These are phyloP conservation scores for Penicillium cinerascens DNA, from an alignment of 495 filamentous ascomycete species.

Conservation along the genomic window DNA sequence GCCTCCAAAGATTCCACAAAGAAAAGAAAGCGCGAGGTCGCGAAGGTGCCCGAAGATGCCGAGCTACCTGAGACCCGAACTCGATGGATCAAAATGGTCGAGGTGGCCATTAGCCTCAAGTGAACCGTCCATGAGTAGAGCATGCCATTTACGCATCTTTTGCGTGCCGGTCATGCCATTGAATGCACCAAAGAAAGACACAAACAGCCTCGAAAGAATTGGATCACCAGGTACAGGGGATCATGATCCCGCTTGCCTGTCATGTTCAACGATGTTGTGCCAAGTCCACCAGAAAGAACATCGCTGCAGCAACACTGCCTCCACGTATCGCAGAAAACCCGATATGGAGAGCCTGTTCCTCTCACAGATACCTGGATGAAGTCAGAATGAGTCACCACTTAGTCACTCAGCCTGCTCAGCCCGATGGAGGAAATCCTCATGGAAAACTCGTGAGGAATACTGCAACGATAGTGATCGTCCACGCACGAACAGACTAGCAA, in stretches of 20 bases:
- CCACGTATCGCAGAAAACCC: background rate
- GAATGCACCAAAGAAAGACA: background rate
- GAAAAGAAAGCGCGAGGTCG: conserved; percentile 37
- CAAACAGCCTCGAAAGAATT: background rate
- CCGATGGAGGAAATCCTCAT: background rate
- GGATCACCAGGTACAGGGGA: background rate
- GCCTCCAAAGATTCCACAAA: conserved; percentile 28
- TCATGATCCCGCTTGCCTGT: background rate
- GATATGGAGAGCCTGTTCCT: background rate
- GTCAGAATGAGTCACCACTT: background rate
- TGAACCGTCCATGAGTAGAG: conserved; percentile 27
- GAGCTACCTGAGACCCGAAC: conserved; percentile 60
- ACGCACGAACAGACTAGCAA: background rate
- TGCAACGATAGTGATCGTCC: background rate
- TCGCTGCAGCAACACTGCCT: background rate
- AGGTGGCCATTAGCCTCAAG: conserved; percentile 58
- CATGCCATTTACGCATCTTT: background rate
- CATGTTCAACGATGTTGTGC: background rate
- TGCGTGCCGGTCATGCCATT: background rate
- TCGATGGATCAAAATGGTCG: conserved; percentile 62
- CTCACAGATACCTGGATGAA: background rate
- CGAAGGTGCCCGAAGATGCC: conserved; percentile 33
- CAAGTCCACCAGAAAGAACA: background rate
- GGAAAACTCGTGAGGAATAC: background rate
- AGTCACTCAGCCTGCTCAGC: background rate